phyloP scores from a whole-genome alignment of 805 yeast species.

The Barnettozyma siamensis region DNA sequence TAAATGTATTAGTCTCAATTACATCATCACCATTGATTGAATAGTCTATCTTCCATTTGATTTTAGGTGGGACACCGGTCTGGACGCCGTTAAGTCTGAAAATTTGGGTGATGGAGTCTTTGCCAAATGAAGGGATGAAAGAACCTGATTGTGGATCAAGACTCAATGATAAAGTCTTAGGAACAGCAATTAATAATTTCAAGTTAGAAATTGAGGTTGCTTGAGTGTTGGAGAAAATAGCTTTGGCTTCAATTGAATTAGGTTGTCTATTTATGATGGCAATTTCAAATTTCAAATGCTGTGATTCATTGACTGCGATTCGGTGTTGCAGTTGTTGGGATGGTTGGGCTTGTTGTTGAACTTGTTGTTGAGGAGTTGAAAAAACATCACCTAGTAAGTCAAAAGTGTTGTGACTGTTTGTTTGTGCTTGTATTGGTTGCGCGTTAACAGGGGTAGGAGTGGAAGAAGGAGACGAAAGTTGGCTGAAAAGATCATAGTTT shows the following conservation, averaged over 20 bases:
- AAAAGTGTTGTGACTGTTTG: slow-evolving; percentile 10
- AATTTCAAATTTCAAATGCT: slow-evolving; percentile 44
- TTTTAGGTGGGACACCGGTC: slow-evolving; percentile 43
- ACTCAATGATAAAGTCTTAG: slow-evolving; percentile 51
- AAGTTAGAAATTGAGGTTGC: slow-evolving; percentile 41
- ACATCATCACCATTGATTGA: slow-evolving; percentile 38
- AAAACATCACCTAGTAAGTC: slow-evolving; percentile 21
- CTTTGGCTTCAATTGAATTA: slow-evolving; percentile 37
- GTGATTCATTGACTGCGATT: slow-evolving; percentile 37
- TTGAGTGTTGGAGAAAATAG: slow-evolving; percentile 47
- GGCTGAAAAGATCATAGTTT: slow-evolving; percentile 22
- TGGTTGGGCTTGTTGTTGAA: slow-evolving; percentile 9
- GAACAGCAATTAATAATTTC: slow-evolving; percentile 64
- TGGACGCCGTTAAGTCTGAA: slow-evolving; percentile 33
- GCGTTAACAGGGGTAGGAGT: slow-evolving; percentile 9
- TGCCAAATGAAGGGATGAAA: slow-evolving; percentile 40
- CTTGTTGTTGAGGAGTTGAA: slow-evolving; percentile 9
- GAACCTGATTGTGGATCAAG: slow-evolving; percentile 60
- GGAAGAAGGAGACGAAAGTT: slow-evolving; percentile 15
- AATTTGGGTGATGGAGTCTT: slow-evolving; percentile 49
- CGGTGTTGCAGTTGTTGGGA: slow-evolving; percentile 18
- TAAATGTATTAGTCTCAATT: slow-evolving; percentile 55
- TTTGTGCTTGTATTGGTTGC: slow-evolving; percentile 13
- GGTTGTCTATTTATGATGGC: slow-evolving; percentile 33
- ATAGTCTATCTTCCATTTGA: slow-evolving; percentile 72